Evolutionary conservation across 1,284 basidiomycete species (phyloP), one percentile per base, ranked within the genome.

Genomic region (Microbotryum lychnidis-dioicae): DNA sequence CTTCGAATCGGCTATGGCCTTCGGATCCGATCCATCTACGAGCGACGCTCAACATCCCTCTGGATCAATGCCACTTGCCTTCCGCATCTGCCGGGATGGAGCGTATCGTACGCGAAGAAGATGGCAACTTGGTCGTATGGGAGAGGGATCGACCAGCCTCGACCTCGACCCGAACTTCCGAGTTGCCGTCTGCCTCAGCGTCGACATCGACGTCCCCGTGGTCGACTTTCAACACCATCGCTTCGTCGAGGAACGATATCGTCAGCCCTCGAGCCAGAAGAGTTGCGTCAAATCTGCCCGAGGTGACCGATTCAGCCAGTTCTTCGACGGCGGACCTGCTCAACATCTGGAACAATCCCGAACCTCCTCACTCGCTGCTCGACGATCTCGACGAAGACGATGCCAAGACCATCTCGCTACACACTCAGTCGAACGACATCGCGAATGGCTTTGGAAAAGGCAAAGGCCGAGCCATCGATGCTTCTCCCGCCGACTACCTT

Each of bases 1-100:
- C 84, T 68, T 84, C 84, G 48, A 97, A 97, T 75, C 89, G 91
- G 66, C 79, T 97, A 6, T 96, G 91, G 91, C 76, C 88, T 1
- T 86, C 87, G 18, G 92, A 96, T 73, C 81, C 89, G 0, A 87
- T 97, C 54, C 89, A 93, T 75, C 80, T 91, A 44, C 86, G 91
- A 47, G 84, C 84, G 49, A 79, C 84, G 9, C 82, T 97, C 50
- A 85, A 87, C 71, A 86, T 96, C 61, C 91, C 91, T 1, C 72
- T 81, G 50, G 78, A 78, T 45, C 74, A 64, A 8, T 72, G 71
- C 58, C 60, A 66, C 54, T 61, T 69, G 14, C 63, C 69, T 3
- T 63, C 62, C 12, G 56, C 62, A 0, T 61, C 64, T 4, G 42
- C 51, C 37, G 57, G 51, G 31, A 55, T 69, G 50, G 58, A 61